phyloP scores from a whole-genome alignment of 306 rosid species.

The Carpinus fangiana region DNA sequence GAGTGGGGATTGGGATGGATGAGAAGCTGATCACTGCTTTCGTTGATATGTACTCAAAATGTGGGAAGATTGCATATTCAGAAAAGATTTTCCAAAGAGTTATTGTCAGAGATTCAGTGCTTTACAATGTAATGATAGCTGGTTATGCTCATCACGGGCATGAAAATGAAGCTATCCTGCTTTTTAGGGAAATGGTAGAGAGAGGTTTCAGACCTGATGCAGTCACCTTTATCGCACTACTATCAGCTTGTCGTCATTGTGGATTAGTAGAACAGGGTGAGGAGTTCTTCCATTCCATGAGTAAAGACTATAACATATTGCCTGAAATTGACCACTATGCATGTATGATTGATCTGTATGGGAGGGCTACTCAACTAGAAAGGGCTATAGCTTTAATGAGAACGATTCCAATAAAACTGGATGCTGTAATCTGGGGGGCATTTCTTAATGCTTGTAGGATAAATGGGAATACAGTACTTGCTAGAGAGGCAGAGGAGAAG shows the following conservation, averaged over 20 bases:
- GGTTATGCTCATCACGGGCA: constrained; percentile 79
- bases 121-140: constrained; percentile 72
- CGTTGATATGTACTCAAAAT: constrained; percentile 85
- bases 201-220: constrained; percentile 54
- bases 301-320: constrained; percentile 43
- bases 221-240: constrained; percentile 70
- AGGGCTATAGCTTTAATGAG: constrained; percentile 58
- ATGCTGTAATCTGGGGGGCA: constrained; percentile 65
- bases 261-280: constrained; percentile 68
- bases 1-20: constrained; percentile 43
- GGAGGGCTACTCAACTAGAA: constrained; percentile 62
- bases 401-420: constrained; percentile 53
- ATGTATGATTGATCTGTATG: constrained; percentile 86
- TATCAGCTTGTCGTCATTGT: constrained; percentile 72
- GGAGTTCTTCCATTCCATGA: constrained; percentile 57
- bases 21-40: constrained; percentile 61
- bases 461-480: constrained; percentile 51
- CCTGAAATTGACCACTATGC: constrained; percentile 74
- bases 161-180: constrained; percentile 53
- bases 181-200: constrained; percentile 61
- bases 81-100: constrained; percentile 45
- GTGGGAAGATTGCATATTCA: constrained; percentile 59
- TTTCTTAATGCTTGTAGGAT: constrained; percentile 69
- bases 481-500: constrained; percentile 52
- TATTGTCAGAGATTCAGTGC: constrained; percentile 48